phyloP scores from a whole-genome alignment of 441 rosid genomes.

The Jatropha podagrica region DNA sequence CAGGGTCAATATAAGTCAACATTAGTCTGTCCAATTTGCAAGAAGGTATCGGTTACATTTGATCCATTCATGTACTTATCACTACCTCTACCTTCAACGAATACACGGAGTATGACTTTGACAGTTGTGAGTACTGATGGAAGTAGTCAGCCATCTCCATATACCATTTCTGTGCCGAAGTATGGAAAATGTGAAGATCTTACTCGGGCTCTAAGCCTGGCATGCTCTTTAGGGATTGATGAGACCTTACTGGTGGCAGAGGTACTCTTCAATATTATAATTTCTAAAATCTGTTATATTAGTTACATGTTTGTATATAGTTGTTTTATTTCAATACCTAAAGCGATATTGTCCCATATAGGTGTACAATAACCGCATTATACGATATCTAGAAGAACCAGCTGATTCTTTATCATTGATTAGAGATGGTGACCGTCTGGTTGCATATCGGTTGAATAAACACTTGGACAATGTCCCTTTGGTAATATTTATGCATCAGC shows the following conservation, averaged over 20 bases:
- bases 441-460: constrained; percentile 59
- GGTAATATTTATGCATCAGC: constrained; percentile 57
- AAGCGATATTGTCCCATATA: constrained; percentile 26
- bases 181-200: constrained; percentile 64
- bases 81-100: constrained; percentile 65
- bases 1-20: constrained; percentile 78
- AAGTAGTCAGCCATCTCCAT: constrained; percentile 38
- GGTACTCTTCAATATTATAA: constrained; percentile 36
- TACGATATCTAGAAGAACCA: constrained; percentile 56
- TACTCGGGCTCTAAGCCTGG: constrained; percentile 39
- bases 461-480: constrained; percentile 40
- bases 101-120: constrained; percentile 58
- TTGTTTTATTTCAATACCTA: constrained; percentile 21
- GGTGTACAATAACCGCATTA: constrained; percentile 52
- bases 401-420: constrained; percentile 58
- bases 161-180: constrained; percentile 58
- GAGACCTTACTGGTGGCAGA: constrained; percentile 66
- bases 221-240: constrained; percentile 50
- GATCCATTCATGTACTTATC: constrained; percentile 81
- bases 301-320: constrained; percentile 6
- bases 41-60: constrained; percentile 61
- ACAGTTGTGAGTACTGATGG: constrained; percentile 57
- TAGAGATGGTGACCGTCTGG: constrained; percentile 63
- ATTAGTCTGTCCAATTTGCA: constrained; percentile 67
- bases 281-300: constrained; percentile 20